Evolutionary conservation across 2,329 filamentous ascomycete species (phyloP).

Genomic region (Bisporella sp.): DNA sequence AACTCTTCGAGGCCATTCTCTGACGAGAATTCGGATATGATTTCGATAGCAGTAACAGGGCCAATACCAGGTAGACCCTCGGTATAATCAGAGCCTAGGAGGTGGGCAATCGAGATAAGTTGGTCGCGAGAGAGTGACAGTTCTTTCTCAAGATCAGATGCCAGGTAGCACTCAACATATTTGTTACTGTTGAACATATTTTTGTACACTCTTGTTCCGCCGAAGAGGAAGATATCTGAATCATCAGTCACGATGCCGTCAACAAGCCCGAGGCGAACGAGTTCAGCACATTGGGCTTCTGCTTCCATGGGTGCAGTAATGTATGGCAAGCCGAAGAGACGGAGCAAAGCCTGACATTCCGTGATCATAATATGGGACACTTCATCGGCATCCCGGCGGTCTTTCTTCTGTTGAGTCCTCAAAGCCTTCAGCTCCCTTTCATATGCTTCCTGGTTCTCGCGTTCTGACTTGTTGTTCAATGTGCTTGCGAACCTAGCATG

Average conservation of each 20-base stretch:
- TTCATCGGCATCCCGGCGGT: constrained; percentile 91
- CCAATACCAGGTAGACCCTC: constrained; percentile 87
- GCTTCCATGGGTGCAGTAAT: constrained; percentile 98
- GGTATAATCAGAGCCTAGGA: constrained; percentile 91
- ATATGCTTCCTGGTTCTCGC: constrained; percentile 70
- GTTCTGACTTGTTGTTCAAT: constrained; percentile 60
- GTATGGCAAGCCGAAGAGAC: constrained; percentile 89
- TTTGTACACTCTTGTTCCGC: constrained; percentile 93
- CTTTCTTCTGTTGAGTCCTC: constrained; percentile 91
- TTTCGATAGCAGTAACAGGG: constrained; percentile 89
- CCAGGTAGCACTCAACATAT: constrained; percentile 92
- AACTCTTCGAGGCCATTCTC: constrained; percentile 61
- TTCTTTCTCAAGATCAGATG: constrained; percentile 78
- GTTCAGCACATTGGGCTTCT: constrained; percentile 92
- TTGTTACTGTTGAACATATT: constrained; percentile 99
- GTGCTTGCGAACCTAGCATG: constrained; percentile 3
- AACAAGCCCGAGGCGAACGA: constrained; percentile 79
- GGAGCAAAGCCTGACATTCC: constrained; percentile 86
- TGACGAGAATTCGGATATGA: constrained; percentile 77
- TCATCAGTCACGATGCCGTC: constrained; percentile 98
- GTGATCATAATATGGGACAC: constrained; percentile 94
- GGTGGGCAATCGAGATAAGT: constrained; percentile 82
- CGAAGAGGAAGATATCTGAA: constrained; percentile 93
- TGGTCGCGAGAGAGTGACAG: constrained; percentile 80
- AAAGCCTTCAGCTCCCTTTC: constrained; percentile 82